Conservation (phyloP, 2,329 filamentous ascomycete species). For the Ascochyta viciae-villosae region DNA sequence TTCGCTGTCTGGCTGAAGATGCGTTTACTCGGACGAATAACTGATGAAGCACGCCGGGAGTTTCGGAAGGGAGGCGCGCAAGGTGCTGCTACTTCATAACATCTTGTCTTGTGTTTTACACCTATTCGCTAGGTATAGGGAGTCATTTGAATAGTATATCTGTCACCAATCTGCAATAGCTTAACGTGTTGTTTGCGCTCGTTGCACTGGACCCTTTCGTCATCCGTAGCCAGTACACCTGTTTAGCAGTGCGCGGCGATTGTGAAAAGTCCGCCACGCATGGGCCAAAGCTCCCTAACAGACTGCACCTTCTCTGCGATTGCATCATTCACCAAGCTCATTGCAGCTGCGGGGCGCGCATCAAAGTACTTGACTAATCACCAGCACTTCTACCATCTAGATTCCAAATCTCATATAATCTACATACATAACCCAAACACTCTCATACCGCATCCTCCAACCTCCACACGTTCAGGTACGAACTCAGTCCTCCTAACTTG, state of each 20-base stretch:
- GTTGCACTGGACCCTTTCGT: conserved; percentile 9
- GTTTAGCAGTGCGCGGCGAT: conserved; percentile 10
- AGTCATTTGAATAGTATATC: background rate
- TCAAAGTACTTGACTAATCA: conserved; percentile 28
- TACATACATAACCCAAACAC: conserved; percentile 3
- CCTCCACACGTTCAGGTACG: background rate
- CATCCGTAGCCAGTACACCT: conserved; percentile 13
- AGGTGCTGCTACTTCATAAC: conserved; percentile 2
- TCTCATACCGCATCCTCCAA: background rate
- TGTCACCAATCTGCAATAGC: background rate
- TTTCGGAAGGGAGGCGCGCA: conserved; percentile 14
- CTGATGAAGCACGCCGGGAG: conserved; percentile 16
- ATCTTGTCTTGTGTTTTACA: background rate
- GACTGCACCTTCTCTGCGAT: conserved; percentile 23
- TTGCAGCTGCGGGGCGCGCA: conserved; percentile 40
- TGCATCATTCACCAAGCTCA: conserved; percentile 40
- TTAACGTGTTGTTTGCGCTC: background rate
- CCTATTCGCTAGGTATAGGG: background rate
- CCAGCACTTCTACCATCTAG: conserved; percentile 4
- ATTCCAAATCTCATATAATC: conserved; percentile 28
- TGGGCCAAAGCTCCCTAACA: conserved; percentile 20
- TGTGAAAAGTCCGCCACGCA: conserved; percentile 21
- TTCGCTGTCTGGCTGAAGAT: conserved; percentile 19
- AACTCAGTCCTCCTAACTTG: background rate
- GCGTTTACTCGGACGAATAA: conserved; percentile 3